A percentile compares a stretch with the other conserved stretches of the same genome.
Conservation (phyloP, 2,329 filamentous ascomycete species). For the Trichocomaceae sp. region DNA sequence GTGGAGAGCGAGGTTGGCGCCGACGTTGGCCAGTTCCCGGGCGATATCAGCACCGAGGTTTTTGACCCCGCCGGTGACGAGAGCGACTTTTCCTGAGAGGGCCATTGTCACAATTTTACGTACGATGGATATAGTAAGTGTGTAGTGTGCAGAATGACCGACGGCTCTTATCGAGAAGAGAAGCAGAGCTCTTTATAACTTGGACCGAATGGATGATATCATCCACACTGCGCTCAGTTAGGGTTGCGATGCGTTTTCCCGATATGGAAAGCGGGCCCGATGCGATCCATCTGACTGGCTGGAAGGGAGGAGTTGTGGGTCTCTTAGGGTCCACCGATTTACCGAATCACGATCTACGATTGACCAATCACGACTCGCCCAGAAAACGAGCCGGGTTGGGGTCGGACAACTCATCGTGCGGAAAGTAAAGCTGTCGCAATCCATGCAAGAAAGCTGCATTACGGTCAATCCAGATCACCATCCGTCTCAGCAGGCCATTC, state of each 20-base stretch:
- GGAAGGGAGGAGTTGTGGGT: too few relatives aligned
- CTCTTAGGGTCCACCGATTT: background rate
- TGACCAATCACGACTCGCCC: background rate
- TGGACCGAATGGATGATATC: background rate
- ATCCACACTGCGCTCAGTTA: background rate
- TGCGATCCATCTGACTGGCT: background rate
- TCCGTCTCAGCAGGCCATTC: conserved; percentile 41
- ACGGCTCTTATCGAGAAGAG: background rate
- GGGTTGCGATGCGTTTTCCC: conserved; percentile 19
- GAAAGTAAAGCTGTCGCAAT: conserved; percentile 26
- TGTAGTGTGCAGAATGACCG: background rate
- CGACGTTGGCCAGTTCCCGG: conserved; percentile 29
- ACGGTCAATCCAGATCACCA: conserved; percentile 46
- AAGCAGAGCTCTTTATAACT: background rate
- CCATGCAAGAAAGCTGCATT: conserved; percentile 36
- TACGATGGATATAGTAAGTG: conserved; percentile 25
- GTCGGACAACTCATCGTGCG: conserved; percentile 4
- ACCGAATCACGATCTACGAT: background rate
- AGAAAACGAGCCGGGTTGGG: background rate
- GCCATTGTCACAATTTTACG: background rate
- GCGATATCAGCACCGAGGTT: conserved; percentile 39
- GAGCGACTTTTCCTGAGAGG: conserved; percentile 35
- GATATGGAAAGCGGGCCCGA: background rate
- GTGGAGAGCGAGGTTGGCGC: conserved; percentile 33
- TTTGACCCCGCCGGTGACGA: conserved; percentile 40